Base-by-base conservation (phyloP, 2,329 filamentous ascomycete species). In the Penicillium sp. region DNA sequence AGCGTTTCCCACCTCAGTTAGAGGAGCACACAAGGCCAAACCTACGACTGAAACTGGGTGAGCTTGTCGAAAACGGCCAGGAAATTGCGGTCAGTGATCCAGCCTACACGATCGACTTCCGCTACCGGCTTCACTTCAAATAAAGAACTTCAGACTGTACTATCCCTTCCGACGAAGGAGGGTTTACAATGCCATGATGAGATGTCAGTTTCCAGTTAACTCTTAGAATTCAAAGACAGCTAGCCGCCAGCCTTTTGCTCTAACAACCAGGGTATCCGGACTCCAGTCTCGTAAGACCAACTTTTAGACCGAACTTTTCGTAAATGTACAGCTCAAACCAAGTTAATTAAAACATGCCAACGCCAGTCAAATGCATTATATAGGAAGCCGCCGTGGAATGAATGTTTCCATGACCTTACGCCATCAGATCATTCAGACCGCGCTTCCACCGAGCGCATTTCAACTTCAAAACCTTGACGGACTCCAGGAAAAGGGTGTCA, bases 11-110 rank as follows among this genome's bases (percentile, higher is more conserved):
- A 1, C 85, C 87, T 6, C 85, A 89, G 59, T 77, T 99, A 52
- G 90, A 96, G 70, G 85, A 91, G 75, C 85, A 91, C 76, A 97
- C 93, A 1, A 81, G 90, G 52, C 85, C 86, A 1, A 97, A 99
- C 70, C 77, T 99, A 59, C 79, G 80, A 58, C 90, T 89, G 78
- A 94, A 88, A 66, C 78, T 99, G 55, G 76, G 73, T 26, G 90
- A 96, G 25, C 74, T 99, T 59, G 81, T 99, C 22, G 82, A 83
- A 44, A 81, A 92, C 65, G 91, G 92, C 12, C 89, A 97, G 70
- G 91, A 97, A 74, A 83, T 99, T 46, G 90, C 86, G n/a, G 88
- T 99, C 45, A 92, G 90, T 15, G 93, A 97, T 73, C 89, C 90
- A n/a, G 90, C 91, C 1, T 94, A 95, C 70, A 85, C 86, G 31